These are phyloP conservation scores for Luffa acutangula DNA, from an alignment of 306 rosid genomes.

Conservation along the genomic window DNA sequence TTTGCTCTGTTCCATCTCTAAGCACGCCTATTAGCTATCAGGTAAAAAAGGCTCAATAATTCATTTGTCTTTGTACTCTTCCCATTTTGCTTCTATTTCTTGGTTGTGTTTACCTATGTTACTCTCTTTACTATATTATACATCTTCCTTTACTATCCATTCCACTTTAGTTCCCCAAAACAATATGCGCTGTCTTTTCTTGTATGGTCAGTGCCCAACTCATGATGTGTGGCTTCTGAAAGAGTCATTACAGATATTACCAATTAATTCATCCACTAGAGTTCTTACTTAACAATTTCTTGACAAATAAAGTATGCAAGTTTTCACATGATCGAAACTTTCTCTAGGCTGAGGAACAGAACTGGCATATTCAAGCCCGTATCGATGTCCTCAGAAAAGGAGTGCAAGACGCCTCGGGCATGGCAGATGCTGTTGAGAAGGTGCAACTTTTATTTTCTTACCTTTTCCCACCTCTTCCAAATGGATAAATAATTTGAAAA, in stretches of 20 bases:
- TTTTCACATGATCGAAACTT: neutral
- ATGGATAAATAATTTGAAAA: conserved; percentile 8
- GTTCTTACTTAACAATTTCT: neutral
- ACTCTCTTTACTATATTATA: neutral
- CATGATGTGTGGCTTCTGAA: neutral
- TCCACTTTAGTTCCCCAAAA: neutral
- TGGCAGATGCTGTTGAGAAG: conserved; percentile 30
- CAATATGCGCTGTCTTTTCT: neutral
- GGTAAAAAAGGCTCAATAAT: neutral
- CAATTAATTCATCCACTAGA: neutral
- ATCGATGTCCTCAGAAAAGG: conserved; percentile 38
- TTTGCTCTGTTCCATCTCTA: neutral
- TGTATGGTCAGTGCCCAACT: neutral
- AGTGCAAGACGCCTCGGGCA: conserved; percentile 18
- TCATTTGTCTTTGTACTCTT: neutral
- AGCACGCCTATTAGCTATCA: neutral
- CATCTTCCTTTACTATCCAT: neutral
- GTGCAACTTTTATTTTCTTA: conserved; percentile 15
- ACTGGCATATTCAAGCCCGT: conserved; percentile 23
- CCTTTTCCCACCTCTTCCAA: conserved; percentile 6
- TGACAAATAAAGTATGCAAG: neutral
- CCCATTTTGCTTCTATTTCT: too few species aligned
- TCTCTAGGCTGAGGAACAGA: conserved; percentile 51
- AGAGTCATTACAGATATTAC: neutral
- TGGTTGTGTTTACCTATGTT: neutral